Conservation (phyloP, 2,329 filamentous ascomycete genomes). For the Colletotrichum sp. region DNA sequence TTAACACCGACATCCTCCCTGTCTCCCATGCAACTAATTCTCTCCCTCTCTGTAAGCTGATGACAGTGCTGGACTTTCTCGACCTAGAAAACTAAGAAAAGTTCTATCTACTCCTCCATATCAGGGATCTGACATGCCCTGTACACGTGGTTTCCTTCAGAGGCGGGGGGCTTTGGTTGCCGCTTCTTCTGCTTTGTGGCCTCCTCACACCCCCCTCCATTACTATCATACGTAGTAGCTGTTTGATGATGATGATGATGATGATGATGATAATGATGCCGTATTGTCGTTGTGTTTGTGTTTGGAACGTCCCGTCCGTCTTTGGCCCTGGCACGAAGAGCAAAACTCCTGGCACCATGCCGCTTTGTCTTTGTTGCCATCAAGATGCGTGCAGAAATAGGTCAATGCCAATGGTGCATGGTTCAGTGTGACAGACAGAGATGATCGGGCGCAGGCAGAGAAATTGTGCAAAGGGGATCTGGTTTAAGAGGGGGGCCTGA, state of each 20-base stretch:
- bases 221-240: background rate
- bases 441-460: background rate
- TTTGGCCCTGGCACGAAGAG: background rate
- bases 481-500: background rate
- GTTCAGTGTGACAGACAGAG: background rate
- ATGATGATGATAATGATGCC: background rate
- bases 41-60: background rate
- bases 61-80: background rate
- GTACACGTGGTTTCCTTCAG: background rate
- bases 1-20: background rate
- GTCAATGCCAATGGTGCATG: background rate
- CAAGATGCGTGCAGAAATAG: background rate
- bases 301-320: background rate
- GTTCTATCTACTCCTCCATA: background rate
- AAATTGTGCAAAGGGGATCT: background rate
- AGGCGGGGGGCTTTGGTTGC: background rate
- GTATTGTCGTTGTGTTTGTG: background rate
- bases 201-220: background rate
- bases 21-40: background rate
- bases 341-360: background rate
- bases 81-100: background rate
- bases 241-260: background rate
- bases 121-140: background rate
- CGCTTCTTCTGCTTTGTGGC: background rate
- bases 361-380: background rate